Base-by-base conservation (phyloP, 257 asterid species). In the Gardenia jasminoides region DNA sequence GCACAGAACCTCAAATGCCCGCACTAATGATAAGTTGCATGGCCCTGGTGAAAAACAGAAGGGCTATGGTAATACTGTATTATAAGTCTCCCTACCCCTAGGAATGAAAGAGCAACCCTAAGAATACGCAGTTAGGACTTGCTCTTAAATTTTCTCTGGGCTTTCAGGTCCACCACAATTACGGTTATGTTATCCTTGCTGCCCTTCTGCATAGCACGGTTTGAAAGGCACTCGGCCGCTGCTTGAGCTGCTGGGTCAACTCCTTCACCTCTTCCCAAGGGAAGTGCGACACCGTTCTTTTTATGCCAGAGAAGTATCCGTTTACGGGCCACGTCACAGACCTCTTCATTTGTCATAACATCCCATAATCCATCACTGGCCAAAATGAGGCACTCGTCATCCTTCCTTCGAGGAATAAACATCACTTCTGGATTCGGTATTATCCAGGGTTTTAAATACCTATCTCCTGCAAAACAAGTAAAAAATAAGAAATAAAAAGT, bases 281-380 rank as follows among this genome's bases (percentile, higher is more conserved):
- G 88, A 70, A 85, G 89, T 0, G 84, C 66, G 39, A 16, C 80
- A 3, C 91, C 88, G 0, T 94, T 86, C 80, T 88, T 88, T 52
- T 90, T 93, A 76, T 94, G 96, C 99, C 98, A 94, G 43, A 85
- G 59, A 2, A 90, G 92, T 72, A 94, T 93, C 73, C 93, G 74
- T 71, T 82, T 94, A 54, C 97, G 94, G 72, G 97, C 99, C 46
- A 91, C 83, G 44, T 90, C 97, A 79, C 98, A 94, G 19, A 77
- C 99, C 73, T 94, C 99, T 78, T 91, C 97, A 17, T 94, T 94
- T 10, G 93, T 79, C 98, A 93, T 88, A 2, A 94, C 99, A 67
- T 93, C 98, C 99, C 99, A 93, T 47, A 94, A 85, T 36, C 99
- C 99, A 75, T 94, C 99, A 69, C 97, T 94, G 8, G 99, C 99